A percentile compares a stretch with the other conserved stretches of the same genome.
phyloP scores from a whole-genome alignment of 2,329 filamentous ascomycete genomes.

The Capronia americana region DNA sequence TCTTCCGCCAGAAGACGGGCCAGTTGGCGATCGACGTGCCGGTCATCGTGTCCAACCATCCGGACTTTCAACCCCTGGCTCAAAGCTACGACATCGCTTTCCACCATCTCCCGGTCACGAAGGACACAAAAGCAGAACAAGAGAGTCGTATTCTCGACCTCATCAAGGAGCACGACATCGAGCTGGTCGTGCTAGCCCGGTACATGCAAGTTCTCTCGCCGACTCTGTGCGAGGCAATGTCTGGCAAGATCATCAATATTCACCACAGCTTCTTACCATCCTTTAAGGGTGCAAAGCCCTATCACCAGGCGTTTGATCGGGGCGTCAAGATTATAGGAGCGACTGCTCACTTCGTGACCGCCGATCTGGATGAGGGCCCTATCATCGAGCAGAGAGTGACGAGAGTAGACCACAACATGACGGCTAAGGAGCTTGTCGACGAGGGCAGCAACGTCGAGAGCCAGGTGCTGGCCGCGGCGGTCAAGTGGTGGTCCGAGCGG shows the following conservation, averaged over 20 bases:
- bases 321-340: conserved; percentile 90
- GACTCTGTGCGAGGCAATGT: conserved; percentile 76
- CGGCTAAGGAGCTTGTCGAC: conserved; percentile 75
- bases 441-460: conserved; percentile 85
- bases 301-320: conserved; percentile 84
- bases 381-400: conserved; percentile 86
- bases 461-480: conserved; percentile 78
- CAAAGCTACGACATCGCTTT: conserved; percentile 78
- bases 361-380: conserved; percentile 82
- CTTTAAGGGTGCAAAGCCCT: conserved; percentile 88
- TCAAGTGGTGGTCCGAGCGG: conserved; percentile 83
- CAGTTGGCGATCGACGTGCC: conserved; percentile 78
- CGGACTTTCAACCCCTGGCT: conserved; percentile 73
- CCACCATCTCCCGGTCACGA: conserved; percentile 78
- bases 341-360: conserved; percentile 84
- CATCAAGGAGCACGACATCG: conserved; percentile 71
- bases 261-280: conserved; percentile 85
- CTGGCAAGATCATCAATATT: conserved; percentile 88
- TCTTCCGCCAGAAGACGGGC: conserved; percentile 77
- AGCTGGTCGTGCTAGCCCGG: conserved; percentile 79
- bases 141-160: conserved; percentile 74
- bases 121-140: conserved; percentile 77
- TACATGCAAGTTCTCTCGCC: conserved; percentile 89
- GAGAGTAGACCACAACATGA: conserved; percentile 77
- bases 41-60: conserved; percentile 81